Conservation (phyloP, 1,284 basidiomycete species). For the Ganoderma lucidum region DNA sequence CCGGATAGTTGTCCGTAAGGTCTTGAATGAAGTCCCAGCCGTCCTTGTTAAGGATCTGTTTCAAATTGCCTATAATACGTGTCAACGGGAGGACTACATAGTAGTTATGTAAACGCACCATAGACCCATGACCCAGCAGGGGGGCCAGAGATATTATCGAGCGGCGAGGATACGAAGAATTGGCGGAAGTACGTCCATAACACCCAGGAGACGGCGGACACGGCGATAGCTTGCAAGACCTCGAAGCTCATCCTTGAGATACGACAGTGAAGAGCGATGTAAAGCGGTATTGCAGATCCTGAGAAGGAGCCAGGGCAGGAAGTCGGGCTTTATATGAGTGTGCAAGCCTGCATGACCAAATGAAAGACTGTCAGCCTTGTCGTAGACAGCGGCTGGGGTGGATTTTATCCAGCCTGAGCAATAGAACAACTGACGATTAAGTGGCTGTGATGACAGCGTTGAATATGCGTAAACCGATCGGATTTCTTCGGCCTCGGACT, state of each 20-base stretch:
- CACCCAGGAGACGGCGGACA: slow-evolving; percentile 17
- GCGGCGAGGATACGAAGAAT: slow-evolving; percentile 15
- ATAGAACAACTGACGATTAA: not conserved
- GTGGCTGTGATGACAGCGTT: not conserved
- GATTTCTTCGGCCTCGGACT: not conserved
- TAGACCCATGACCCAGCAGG: slow-evolving; percentile 19
- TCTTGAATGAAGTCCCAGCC: slow-evolving; percentile 32
- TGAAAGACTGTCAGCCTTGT: not conserved
- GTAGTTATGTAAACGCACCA: slow-evolving; percentile 8
- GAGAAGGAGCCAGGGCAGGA: not conserved
- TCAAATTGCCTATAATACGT: slow-evolving; percentile 24
- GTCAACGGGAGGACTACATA: not conserved
- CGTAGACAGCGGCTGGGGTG: not conserved
- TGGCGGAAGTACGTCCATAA: slow-evolving; percentile 26
- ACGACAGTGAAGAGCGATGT: not conserved
- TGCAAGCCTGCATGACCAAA: not conserved
- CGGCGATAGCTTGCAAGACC: not conserved
- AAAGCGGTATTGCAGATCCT: no score
- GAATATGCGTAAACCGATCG: not conserved
- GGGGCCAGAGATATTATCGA: slow-evolving; percentile 28
- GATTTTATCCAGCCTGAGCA: not conserved
- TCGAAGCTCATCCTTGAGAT: not conserved
- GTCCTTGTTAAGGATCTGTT: slow-evolving; percentile 25
- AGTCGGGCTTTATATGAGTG: not conserved
- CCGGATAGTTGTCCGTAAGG: slow-evolving; percentile 20